Evolutionary conservation across 1,284 basidiomycete species (phyloP), one percentile per base, ranked within the genome.

Genomic region (Fomitopsis palustris): DNA sequence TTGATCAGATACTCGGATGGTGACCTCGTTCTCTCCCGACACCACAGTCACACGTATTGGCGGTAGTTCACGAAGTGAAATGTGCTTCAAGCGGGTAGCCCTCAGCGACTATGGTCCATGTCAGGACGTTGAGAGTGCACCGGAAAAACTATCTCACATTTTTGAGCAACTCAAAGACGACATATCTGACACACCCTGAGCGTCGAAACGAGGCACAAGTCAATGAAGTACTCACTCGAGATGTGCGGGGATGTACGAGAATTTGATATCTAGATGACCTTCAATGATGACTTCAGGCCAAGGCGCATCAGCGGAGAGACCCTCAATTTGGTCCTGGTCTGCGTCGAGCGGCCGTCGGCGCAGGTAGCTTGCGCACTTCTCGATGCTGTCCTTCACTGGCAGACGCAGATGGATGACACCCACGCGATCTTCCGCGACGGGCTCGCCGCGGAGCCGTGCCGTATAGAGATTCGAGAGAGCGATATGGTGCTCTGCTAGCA

Each of bases 171-270:
- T 96, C 93, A 66, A 96, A 95, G 14, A 95, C 74, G 60, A 96
- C 92, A 70, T 95, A 96, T 70, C 89, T 91, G 61, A 14, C n/a
- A 39, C 53, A 25, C n/a, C 31, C 19, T 49, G 17, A 53, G 47
- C 19, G 27, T 9, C 2, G n/a, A 4, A 10, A 1, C 14, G 3
- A 21, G 29, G 25, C 14, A 9, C 17, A 1, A 10, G 3, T 27
- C 14, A 57, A 49, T 41, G 21, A 10, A 41, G 7, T 31, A 73
- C 83, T 69, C 64, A 90, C 86, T 93, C 94, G 53, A 96, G 77
- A 73, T 96, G 94, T 70, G 95, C 93, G 39, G 85, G 82, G 62
- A 96, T 93, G 70, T 95, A 96, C 1, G 93, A 80, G 73, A 96
- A 94, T 58, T 77, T 83, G 2, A 85, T 86, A 47, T 86, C 82